These are phyloP conservation scores for Huntiella abstrusa DNA, from an alignment of 2,329 filamentous ascomycete genomes.

Conservation along the genomic window DNA sequence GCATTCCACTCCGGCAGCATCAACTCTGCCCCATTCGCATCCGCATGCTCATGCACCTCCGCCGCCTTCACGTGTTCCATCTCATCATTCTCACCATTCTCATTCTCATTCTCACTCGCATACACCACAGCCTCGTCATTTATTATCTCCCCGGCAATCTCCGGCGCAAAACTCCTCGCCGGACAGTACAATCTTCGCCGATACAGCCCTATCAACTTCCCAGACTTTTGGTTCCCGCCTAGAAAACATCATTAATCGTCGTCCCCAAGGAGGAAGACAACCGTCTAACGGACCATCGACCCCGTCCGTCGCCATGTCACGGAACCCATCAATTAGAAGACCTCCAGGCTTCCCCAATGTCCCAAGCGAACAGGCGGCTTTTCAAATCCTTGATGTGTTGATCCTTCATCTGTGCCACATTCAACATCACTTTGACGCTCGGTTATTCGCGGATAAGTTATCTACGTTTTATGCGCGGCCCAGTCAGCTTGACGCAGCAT, in stretches of 20 bases:
- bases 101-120: background rate
- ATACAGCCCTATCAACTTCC: slow-evolving; percentile 12
- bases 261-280: background rate
- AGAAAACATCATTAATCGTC: slow-evolving; percentile 12
- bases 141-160: background rate
- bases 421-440: slow-evolving; percentile 15
- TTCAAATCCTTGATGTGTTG: slow-evolving; percentile 13
- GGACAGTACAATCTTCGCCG: slow-evolving; percentile 12
- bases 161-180: slow-evolving; percentile 9
- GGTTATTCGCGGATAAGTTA: slow-evolving; percentile 11
- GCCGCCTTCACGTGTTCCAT: background rate
- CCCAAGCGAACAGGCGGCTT: slow-evolving; percentile 12
- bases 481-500: slow-evolving; percentile 1
- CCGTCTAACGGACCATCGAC: background rate
- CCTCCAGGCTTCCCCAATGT: slow-evolving; percentile 6
- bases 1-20: background rate
- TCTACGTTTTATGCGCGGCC: slow-evolving; percentile 5
- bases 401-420: slow-evolving; percentile 15
- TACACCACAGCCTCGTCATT: background rate
- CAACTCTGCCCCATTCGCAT: background rate
- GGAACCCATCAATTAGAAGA: background rate
- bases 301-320: background rate
- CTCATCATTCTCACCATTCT: background rate
- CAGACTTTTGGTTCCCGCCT: slow-evolving; percentile 13
- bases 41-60: background rate